Conservation (phyloP, 1,284 basidiomycete species). For the Leccinum pachyderme region DNA sequence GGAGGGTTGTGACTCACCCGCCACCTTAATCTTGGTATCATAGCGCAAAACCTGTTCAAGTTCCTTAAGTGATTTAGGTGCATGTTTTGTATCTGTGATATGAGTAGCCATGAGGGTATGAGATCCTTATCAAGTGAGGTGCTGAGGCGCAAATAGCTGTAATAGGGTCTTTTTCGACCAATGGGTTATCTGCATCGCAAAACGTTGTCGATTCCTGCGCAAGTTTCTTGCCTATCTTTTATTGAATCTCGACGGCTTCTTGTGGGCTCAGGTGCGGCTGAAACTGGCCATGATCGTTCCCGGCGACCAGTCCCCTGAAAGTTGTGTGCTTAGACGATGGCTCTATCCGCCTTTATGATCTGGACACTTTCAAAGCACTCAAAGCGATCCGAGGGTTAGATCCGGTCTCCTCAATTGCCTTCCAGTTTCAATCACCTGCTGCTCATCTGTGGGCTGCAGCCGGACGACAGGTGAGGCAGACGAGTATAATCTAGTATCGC, state of each 20-base stretch:
- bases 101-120: conserved; percentile 14
- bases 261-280: conserved; percentile 50
- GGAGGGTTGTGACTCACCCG: conserved; percentile 53
- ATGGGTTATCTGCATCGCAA: conserved; percentile 4
- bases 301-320: conserved; percentile 1
- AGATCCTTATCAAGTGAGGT: background rate
- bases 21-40: conserved; percentile 90
- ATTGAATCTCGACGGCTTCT: conserved; percentile 45
- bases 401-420: conserved; percentile 61
- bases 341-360: conserved; percentile 61
- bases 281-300: background rate
- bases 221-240: conserved; percentile 47
- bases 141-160: no score
- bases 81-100: conserved; percentile 34
- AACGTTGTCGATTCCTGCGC: conserved; percentile 41
- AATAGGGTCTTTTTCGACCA: background rate
- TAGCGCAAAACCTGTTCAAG: conserved; percentile 54
- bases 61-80: conserved; percentile 59
- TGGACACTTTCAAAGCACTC: conserved; percentile 56
- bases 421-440: conserved; percentile 39
- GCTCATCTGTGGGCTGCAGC: conserved; percentile 60
- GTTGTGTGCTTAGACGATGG: conserved; percentile 55
- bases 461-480: conserved; percentile 48
- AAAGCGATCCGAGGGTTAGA: conserved; percentile 60
- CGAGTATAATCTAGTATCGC: background rate